Evolutionary conservation across 352 stramenopile species (phyloP), one percentile per base, ranked within the genome.

Genomic region (Elongisporangium senticosum): DNA sequence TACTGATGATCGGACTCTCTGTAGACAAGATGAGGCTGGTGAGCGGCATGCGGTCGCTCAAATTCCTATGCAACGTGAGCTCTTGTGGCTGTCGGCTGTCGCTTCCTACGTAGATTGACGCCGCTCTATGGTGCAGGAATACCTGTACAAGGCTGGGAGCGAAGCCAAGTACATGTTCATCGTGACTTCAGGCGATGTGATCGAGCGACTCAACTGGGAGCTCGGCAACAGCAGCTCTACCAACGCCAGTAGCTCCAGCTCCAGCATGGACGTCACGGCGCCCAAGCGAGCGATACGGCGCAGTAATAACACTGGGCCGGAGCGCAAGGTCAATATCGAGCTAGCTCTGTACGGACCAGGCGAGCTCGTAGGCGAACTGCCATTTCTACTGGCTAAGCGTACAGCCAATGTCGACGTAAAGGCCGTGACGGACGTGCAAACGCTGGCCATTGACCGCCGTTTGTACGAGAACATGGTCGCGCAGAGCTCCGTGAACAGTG

Each of bases 131-230:
- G 4, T 52, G 5, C 22, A 90, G 81, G 79, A 91, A 47, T 87
- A 86, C 63, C 59, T 91, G 33, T 89, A 91, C 40, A 72, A 76
- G 13, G 72, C 79, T 13, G 82, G 82, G 2, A 68, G 69, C 0
- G 77, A 89, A 47, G 77, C 79, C 8, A 89, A 86, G 58, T 87
- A 75, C 71, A 83, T 91, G 74, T 91, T 76, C 52, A 78, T 91
- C 53, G 69, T 91, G 23, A 85, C 80, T 20, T 70, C 74, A 0
- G 82, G 82, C 11, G 82, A 91, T 62, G 75, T 86, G 10, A 74
- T 86, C 37, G 82, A 91, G 59, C 75, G 79, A 5, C 65, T 86
- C 20, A 89, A 87, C 62, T 85, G 74, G 67, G 77, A 70, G 4
- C 60, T 84, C 1, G 28, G 49, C 49, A 2, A 61, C 6, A 4